Conservation (phyloP, 2,329 filamentous ascomycete genomes). For the Phaeosphaeria sp. region DNA sequence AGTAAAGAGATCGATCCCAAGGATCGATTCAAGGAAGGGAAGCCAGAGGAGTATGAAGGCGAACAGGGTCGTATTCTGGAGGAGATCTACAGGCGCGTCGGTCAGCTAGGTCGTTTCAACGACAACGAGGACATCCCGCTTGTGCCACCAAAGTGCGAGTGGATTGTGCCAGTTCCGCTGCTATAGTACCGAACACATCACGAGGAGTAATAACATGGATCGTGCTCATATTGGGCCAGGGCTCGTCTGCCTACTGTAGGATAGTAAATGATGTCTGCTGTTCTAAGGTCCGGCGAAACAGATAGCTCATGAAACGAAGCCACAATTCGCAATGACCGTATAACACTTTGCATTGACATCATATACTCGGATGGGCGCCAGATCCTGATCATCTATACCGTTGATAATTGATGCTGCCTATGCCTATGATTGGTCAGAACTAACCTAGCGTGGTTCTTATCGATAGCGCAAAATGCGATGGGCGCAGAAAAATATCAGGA, state of each 20-base stretch:
- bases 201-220: neutral
- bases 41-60: slow-evolving; percentile 64
- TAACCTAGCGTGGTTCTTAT: no score
- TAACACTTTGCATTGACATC: no score
- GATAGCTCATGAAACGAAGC: neutral
- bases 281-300: neutral
- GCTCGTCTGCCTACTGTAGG: neutral
- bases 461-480: no score
- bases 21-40: slow-evolving; percentile 65
- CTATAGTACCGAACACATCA: neutral
- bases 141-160: slow-evolving; percentile 79
- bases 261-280: neutral
- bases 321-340: no score
- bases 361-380: no score
- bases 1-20: slow-evolving; percentile 36
- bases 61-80: slow-evolving; percentile 60
- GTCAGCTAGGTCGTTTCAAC: slow-evolving; percentile 71
- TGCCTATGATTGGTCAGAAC: no score
- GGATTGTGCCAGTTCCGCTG: slow-evolving; percentile 39
- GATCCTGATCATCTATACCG: no score
- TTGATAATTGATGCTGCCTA: no score
- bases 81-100: slow-evolving; percentile 69
- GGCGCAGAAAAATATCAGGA: no score
- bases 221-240: neutral
- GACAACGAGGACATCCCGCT: slow-evolving; percentile 75